phyloP scores from a whole-genome alignment of 192 early-diverging fungal genomes.

The Coemansia sp. region DNA sequence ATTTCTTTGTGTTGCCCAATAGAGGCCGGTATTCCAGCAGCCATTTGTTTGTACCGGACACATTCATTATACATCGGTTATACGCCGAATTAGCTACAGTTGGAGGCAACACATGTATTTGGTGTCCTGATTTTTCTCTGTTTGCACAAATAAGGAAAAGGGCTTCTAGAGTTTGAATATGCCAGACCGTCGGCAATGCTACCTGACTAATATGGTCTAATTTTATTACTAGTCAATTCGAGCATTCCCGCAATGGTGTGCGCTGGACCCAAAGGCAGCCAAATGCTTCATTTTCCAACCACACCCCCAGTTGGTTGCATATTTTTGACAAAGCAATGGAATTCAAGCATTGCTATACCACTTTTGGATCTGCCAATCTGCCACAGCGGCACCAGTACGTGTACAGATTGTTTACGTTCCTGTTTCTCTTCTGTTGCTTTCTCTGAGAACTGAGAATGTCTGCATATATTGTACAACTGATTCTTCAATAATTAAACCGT shows the following conservation, averaged over 20 bases:
- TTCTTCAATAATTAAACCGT: not conserved
- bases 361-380: conserved; percentile 1
- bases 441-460: not conserved
- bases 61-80: not conserved
- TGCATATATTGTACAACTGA: not conserved
- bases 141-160: not conserved
- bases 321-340: not conserved
- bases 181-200: not conserved
- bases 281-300: not conserved
- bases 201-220: not conserved
- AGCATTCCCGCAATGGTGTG: not conserved
- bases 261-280: not conserved
- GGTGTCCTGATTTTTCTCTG: not conserved
- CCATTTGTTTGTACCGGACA: not conserved
- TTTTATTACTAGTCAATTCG: not conserved
- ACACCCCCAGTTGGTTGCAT: not conserved
- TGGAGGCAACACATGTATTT: not conserved
- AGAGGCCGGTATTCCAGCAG: not conserved
- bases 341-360: not conserved
- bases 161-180: not conserved
- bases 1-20: not conserved
- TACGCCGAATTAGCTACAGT: too few species aligned
- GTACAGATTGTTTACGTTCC: not conserved
- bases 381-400: not conserved
- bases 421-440: not conserved